Evolutionary conservation across 2,329 filamentous ascomycete species (phyloP).

Genomic region (Hypoxylon sp.): DNA sequence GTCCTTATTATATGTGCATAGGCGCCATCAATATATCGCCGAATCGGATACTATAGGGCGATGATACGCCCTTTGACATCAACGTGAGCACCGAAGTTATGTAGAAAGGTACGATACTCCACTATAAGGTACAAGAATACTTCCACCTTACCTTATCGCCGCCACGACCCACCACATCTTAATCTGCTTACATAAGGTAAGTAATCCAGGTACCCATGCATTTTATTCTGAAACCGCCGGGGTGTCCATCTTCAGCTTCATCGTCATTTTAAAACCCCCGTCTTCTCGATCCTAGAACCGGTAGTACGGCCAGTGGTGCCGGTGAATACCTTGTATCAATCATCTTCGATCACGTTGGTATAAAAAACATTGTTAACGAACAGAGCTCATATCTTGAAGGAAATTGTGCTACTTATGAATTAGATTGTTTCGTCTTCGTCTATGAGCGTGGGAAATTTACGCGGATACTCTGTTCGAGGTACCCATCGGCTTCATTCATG

Average conservation of each 20-base stretch:
- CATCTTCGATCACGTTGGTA: not conserved
- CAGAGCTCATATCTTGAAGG: not conserved
- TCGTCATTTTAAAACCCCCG: constrained; percentile 48
- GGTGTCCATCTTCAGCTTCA: constrained; percentile 45
- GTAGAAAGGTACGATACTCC: constrained; percentile 16
- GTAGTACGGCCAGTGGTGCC: constrained; percentile 15
- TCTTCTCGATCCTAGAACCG: constrained; percentile 12
- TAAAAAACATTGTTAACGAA: not conserved
- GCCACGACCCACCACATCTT: constrained; percentile 4
- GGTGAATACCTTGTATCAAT: not conserved
- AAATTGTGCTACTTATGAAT: not conserved
- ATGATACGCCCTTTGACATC: constrained; percentile 33
- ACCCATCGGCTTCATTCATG: constrained; percentile 14
- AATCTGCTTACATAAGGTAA: not conserved
- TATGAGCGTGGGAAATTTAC: not conserved
- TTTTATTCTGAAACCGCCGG: constrained; percentile 45
- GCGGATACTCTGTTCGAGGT: constrained; percentile 1
- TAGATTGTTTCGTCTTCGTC: not conserved
- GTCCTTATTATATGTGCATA: constrained; percentile 10
- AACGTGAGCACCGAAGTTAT: constrained; percentile 11
- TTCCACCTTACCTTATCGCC: not conserved
- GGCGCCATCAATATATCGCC: not conserved
- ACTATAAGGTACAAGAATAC: constrained; percentile 15
- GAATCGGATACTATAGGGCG: constrained; percentile 26
- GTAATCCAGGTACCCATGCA: constrained; percentile 9